Evolutionary conservation across 257 asterid genomes (phyloP).

Genomic region (Penstemon newberryi): DNA sequence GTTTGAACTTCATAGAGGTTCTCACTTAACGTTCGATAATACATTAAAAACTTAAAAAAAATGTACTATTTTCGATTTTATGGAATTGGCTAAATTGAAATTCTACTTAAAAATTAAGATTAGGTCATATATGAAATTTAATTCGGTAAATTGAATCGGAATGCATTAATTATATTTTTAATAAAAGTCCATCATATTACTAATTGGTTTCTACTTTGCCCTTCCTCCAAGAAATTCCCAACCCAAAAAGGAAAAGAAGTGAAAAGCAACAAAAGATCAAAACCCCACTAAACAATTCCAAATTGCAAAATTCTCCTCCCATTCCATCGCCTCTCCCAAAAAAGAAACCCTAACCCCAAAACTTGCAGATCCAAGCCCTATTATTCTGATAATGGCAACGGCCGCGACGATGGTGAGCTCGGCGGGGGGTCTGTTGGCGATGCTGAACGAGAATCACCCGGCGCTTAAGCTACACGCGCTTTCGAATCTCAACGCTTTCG

Average conservation of each 20-base stretch:
- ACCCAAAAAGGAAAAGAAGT: background rate
- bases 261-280: too few species aligned
- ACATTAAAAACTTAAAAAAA: too few species aligned
- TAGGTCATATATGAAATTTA: too few species aligned
- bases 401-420: conserved; percentile 85
- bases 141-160: too few species aligned
- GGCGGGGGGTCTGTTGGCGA: conserved; percentile 88
- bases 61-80: too few species aligned
- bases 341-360: conserved; percentile 19
- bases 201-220: conserved; percentile 3
- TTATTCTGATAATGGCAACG: conserved; percentile 38
- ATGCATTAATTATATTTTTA: too few species aligned
- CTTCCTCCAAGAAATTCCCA: conserved; percentile 23
- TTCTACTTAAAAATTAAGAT: too few species aligned
- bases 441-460: conserved; percentile 83
- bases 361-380: conserved; percentile 26
- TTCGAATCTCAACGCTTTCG: conserved; percentile 71
- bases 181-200: too few species aligned
- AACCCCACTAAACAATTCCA: background rate
- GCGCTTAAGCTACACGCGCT: conserved; percentile 83
- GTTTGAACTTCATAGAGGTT: too few species aligned
- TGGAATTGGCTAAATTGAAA: too few species aligned
- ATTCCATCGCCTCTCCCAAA: background rate
- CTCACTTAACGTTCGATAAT: too few species aligned
- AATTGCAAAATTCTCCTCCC: background rate